Conservation (phyloP, 163 green algal genomes). For the Chlamydomonas reinhardtii region DNA sequence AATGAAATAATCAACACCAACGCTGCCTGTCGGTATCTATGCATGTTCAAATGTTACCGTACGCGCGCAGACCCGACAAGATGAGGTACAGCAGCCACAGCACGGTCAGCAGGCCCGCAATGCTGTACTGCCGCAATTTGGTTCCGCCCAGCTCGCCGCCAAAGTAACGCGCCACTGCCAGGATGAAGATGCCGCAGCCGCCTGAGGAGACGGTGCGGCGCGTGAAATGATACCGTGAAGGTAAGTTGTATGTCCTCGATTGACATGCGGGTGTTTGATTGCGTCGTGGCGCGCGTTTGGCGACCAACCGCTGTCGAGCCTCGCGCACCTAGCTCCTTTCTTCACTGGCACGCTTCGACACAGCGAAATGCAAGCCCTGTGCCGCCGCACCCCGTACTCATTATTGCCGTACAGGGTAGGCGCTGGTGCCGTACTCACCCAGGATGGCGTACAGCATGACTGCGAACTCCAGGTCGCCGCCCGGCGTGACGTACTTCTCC, state of each 20-base stretch:
- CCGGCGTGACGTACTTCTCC: conserved; percentile 41
- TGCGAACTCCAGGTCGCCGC: conserved; percentile 47
- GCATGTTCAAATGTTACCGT: conserved; percentile 20
- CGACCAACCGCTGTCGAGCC: too few relatives aligned
- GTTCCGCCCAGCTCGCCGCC: conserved; percentile 48
- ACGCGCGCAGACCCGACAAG: conserved; percentile 23
- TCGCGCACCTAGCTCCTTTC: too few relatives aligned
- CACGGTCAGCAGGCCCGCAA: neutral
- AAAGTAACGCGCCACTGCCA: neutral
- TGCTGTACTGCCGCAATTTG: neutral
- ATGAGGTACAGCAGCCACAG: conserved; percentile 49
- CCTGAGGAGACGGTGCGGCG: neutral
- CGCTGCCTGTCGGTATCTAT: too few relatives aligned
- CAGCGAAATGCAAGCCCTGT: too few relatives aligned
- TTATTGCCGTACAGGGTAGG: too few relatives aligned
- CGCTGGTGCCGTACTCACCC: neutral
- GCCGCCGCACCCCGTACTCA: too few relatives aligned
- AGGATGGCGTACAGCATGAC: conserved; percentile 52
- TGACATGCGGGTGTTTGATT: too few relatives aligned
- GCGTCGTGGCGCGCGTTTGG: too few relatives aligned
- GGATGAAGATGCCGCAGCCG: neutral
- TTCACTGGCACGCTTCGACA: too few relatives aligned
- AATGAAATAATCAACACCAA: too few relatives aligned
- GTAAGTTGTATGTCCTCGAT: too few relatives aligned
- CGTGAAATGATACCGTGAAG: too few relatives aligned